phyloP scores from a whole-genome alignment of 345 rosid species.

The Corchorus olitorius region DNA sequence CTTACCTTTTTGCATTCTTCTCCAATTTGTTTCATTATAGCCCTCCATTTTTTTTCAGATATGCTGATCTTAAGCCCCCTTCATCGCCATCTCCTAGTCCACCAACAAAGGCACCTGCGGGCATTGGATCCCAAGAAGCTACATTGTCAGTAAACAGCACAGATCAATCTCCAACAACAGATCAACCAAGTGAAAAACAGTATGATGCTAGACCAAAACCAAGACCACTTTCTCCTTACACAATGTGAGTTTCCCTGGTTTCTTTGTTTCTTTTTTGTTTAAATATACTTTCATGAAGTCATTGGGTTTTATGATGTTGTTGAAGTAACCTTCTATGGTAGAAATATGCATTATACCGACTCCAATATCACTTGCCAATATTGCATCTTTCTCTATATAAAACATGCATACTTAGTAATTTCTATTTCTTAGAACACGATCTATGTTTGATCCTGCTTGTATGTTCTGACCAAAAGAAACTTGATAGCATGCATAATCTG shows the following conservation, averaged over 20 bases:
- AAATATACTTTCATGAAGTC: neutral
- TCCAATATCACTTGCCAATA: neutral
- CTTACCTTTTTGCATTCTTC: neutral
- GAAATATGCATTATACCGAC: neutral
- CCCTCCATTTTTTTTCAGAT: constrained; percentile 36
- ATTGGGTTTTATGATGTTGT: neutral
- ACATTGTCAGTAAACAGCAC: constrained; percentile 31
- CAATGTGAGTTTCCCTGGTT: constrained; percentile 49
- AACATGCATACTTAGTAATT: neutral
- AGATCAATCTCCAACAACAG: constrained; percentile 31
- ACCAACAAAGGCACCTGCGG: constrained; percentile 7
- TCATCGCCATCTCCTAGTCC: constrained; percentile 46
- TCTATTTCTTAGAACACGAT: neutral
- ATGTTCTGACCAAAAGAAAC: too few species aligned
- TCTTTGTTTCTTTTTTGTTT: neutral
- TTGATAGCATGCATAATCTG: neutral
- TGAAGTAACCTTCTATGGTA: neutral
- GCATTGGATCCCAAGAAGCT: constrained; percentile 14
- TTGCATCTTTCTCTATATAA: neutral
- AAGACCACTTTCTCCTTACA: constrained; percentile 60
- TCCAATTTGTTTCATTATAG: neutral
- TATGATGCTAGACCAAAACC: constrained; percentile 30
- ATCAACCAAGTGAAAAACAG: constrained; percentile 20
- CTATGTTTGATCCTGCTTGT: neutral
- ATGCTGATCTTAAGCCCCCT: constrained; percentile 39